Base-by-base conservation (phyloP, 1,139 yeast genomes). In the Yamadazyma taylorii region DNA sequence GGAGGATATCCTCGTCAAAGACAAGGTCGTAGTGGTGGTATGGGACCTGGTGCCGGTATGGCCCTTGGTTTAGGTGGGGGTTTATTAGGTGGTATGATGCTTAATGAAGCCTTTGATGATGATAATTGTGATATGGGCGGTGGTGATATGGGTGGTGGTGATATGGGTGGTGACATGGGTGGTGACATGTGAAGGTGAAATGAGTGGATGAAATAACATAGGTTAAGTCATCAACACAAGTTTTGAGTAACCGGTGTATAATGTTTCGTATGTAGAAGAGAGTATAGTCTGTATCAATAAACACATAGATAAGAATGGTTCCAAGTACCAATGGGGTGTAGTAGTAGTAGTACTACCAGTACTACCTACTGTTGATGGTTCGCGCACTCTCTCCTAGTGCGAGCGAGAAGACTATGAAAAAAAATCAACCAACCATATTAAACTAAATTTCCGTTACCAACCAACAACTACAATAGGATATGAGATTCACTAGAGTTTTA, bases 11-110 rank as follows among this genome's bases (percentile, higher is more conserved):
- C 46, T 39, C 39, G n/a, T n/a, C n/a, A n/a, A n/a, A n/a, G 55
- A 30, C 37, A 42, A 31, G 47, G 51, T 31, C 41, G 54, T 31
- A 44, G 50, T 36, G 73, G 79, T 12, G 77, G 80, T 25, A 52
- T 78, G 32, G 43, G 42, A 25, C 37, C 42, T 21, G 41, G 41
- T 12, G 36, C 43, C 33, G 47, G 48, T 17, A 43, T 46, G 63
- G 79, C 84, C 21, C 58, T 82, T 54, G 95, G 95, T 49, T 83
- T 80, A 0, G 94, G 92, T 48, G 92, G 85, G 22, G 95, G 95
- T 61, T 55, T 85, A 39, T 60, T 85, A 5, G 95, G 94, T 40
- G 95, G 94, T 42, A 64, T 80, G 68, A 58, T 83, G 42, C 53
- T 81, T 24, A 76, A 64, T 30, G 61, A 66, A 17, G 72, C 68